Base-by-base conservation (phyloP, 768 basidiomycete species). In the Lyophyllum atratum region DNA sequence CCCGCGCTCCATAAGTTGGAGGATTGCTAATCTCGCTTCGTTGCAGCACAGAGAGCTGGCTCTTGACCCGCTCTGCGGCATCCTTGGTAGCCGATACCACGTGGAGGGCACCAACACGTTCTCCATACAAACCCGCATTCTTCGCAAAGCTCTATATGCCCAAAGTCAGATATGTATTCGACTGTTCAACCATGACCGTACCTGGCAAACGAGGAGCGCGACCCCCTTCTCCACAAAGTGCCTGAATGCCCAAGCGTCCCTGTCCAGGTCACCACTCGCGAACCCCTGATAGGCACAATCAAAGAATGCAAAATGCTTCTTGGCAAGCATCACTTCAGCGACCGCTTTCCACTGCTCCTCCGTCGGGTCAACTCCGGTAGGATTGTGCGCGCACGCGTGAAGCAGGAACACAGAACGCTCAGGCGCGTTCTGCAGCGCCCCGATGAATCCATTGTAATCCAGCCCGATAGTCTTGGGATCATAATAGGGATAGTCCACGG, bases 221-320 rank as follows among this genome's bases (percentile, higher is more conserved):
- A 94, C 86, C 53, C 78, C 83, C 55, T 81, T 80, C 64, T 85
- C 76, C 46, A 87, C 89, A 76, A 99, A 98, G 75, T 91, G 81
- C 63, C 93, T 79, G 62, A 98, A 91, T 14, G 95, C 93, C 82
- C 87, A 90, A 6, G 94, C 95, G 69, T 99, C 97, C 64, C 85
- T 84, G 69, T 95, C 89, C 66, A 97, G 78, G 70, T 93, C 86
- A 1, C 95, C 95, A 64, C 91, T 93, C 17, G 95, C 95, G 71
- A 98, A 98, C 17, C 95, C 95, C 74, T 97, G 95, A 75, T 98
- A 98, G 2, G 95, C 95, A 69, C 89, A 90, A 75, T 98, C 95
- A 70, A 98, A 93, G 76, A 96, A 95, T 29, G 89, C 88, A 67
- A 85, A 96, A 70, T 95, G 95, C 14, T 82, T 79, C 73, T 87